Conservation (phyloP, 768 basidiomycete species). For the Naganishia onofrii region DNA sequence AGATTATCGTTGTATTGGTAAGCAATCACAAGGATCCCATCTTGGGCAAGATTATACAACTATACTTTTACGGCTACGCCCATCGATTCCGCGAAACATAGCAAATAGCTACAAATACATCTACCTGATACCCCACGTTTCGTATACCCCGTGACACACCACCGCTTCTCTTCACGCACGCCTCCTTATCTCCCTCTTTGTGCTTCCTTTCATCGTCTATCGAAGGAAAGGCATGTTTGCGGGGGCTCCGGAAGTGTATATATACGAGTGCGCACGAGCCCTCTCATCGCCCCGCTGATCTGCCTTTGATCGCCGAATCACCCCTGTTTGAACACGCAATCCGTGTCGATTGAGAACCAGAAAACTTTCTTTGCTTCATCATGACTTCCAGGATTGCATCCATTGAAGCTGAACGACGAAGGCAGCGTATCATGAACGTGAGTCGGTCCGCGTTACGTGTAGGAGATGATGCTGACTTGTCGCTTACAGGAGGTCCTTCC, state of each 20-base stretch:
- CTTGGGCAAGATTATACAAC: too few species aligned
- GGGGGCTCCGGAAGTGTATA: neutral
- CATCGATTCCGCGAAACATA: too few species aligned
- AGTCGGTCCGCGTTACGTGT: slow-evolving; percentile 23
- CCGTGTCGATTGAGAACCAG: neutral
- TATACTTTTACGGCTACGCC: too few species aligned
- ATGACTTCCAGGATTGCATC: slow-evolving; percentile 12
- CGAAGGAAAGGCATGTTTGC: slow-evolving; percentile 3
- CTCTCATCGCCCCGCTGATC: neutral
- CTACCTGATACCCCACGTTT: neutral
- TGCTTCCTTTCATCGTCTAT: neutral
- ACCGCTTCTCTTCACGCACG: neutral
- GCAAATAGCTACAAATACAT: too few species aligned
- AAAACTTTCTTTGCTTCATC: neutral
- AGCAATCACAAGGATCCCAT: neutral
- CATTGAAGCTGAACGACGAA: slow-evolving; percentile 27
- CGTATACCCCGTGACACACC: neutral
- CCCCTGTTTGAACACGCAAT: neutral
- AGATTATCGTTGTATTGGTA: neutral
- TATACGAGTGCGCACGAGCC: neutral
- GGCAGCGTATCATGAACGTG: slow-evolving; percentile 49
- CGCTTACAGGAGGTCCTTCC: slow-evolving; percentile 46
- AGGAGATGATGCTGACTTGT: neutral
- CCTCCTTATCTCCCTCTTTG: neutral
- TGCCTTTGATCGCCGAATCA: neutral